Base-by-base conservation (phyloP, 2,329 filamentous ascomycete species). In the Aspergillus latus region DNA sequence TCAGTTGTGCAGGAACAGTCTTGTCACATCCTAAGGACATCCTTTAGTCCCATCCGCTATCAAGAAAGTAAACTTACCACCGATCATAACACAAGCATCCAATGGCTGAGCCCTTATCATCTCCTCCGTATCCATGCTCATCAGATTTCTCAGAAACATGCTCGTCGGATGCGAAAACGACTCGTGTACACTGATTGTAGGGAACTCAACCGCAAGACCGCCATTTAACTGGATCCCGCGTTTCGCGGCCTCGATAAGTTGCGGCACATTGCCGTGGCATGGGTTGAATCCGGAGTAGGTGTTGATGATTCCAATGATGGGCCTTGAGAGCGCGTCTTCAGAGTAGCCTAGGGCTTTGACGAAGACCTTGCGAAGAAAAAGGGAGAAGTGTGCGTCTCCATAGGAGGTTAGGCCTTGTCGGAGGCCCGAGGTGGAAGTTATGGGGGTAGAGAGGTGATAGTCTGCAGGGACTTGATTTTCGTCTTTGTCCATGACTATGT, bases 61-160 rank as follows among this genome's bases (percentile, higher is more conserved):
- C 11, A 39, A 6, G 13, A 16, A 11, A 40, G 11, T 9, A 40
- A 46, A 16, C 73, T 59, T 55, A 84, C 85, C 87, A 47, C 87
- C 87, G 62, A 90, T 86, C 61, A 88, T 77, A 11, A 88, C 80
- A 8, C 84, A 83, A 0, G 85, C 84, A 71, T 91, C 88, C 13
- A 88, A 78, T 0, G 88, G 88, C 70, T 90, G 88, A 0, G 87
- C 87, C 43, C 77, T 77, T 52, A 90, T 85, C 88, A 90, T 90
- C 74, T 90, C 88, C 69, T 90, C 88, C 0, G 88, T 90, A 66
- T 90, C 88, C 85, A 90, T 89, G 62, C 84, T 87, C 88, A 91
- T 90, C 55, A 90, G 66, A 61, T 90, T 90, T 32, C 88, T 73
- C 47, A 90, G 66, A 54, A 85, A 90, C 88, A 91, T 90, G 73